phyloP scores from a whole-genome alignment of 2,329 filamentous ascomycete species.

The Botrytis sinoallii region DNA sequence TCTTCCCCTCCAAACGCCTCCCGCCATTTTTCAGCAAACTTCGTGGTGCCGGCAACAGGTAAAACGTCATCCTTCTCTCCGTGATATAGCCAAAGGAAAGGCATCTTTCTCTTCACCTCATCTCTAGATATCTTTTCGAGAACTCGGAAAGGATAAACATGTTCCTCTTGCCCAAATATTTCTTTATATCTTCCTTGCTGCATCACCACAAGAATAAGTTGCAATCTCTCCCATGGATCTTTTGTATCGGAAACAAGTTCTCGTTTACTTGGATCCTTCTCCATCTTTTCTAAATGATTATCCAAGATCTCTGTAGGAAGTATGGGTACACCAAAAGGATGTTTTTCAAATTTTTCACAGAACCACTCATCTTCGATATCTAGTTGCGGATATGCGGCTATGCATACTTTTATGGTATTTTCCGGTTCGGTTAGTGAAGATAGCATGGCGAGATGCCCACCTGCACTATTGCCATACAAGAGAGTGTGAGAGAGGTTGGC shows the following conservation, averaged over 20 bases:
- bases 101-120: background rate
- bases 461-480: slow-evolving; percentile 2
- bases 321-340: background rate
- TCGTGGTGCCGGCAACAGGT: background rate
- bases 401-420: background rate
- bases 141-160: background rate
- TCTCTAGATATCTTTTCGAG: background rate
- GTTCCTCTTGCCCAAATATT: background rate
- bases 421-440: background rate
- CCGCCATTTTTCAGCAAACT: background rate
- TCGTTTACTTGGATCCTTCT: background rate
- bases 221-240: background rate
- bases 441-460: background rate
- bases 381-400: background rate
- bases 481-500: slow-evolving; percentile 1
- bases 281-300: background rate
- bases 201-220: background rate
- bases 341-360: background rate
- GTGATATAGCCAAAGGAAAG: background rate
- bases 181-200: background rate
- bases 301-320: background rate
- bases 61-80: background rate
- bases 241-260: background rate
- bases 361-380: background rate
- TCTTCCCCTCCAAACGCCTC: background rate